Percentiles rank a stretch among this genome's conserved stretches.
These are phyloP conservation scores for Hemisphaericaspora xylanilytica DNA, from an alignment of 1,139 yeast species.

Conservation along the genomic window DNA sequence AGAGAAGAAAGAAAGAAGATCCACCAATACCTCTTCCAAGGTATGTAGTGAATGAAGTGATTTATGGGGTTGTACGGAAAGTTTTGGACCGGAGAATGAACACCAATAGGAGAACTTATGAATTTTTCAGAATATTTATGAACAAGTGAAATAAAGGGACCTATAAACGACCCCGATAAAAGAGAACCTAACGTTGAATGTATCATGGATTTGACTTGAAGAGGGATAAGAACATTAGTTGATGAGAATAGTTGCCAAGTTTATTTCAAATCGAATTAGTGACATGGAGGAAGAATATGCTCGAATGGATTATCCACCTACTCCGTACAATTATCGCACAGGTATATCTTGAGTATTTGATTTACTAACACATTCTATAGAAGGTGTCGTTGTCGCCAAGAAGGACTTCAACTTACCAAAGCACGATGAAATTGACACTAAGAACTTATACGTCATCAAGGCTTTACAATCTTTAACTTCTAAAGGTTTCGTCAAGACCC, in stretches of 20 bases:
- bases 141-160: background rate
- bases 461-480: constrained; percentile 99
- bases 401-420: constrained; percentile 97
- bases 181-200: background rate
- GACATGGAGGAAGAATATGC: too few relatives aligned
- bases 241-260: too few relatives aligned
- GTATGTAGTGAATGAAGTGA: constrained; percentile 49
- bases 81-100: background rate
- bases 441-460: constrained; percentile 97
- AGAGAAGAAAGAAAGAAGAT: constrained; percentile 99
- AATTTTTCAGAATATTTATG: background rate
- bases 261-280: too few relatives aligned
- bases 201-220: too few relatives aligned
- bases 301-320: too few relatives aligned
- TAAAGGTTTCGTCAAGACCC: constrained; percentile 98
- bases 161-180: background rate
- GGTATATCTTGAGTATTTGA: background rate
- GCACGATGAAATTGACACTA: constrained; percentile 98
- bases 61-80: background rate
- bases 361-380: constrained; percentile 47
- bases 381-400: constrained; percentile 99
- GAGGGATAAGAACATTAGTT: too few relatives aligned
- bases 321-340: too few relatives aligned
- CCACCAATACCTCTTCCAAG: constrained; percentile 98
- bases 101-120: background rate